Evolutionary conservation across 78 protist genomes (phyloP).

Genomic region (Chrysochromulina parva): DNA sequence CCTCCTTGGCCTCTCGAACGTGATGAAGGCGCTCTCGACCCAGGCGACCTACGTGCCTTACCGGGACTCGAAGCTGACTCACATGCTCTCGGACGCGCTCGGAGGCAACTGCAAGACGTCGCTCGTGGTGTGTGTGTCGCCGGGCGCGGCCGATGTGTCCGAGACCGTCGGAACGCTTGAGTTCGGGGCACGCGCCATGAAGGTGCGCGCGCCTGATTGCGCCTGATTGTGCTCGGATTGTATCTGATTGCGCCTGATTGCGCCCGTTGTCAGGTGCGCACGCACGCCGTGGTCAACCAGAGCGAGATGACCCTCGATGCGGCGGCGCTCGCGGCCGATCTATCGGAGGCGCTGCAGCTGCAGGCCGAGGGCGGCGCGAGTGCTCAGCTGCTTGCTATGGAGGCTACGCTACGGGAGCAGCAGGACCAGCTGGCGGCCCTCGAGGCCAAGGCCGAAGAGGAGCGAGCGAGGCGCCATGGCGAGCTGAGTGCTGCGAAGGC

Average conservation of each 20-base stretch:
- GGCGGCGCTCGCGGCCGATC: slow-evolving; percentile 20
- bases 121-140: slow-evolving; percentile 30
- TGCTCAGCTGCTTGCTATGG: not conserved
- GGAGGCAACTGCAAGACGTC: slow-evolving; percentile 62
- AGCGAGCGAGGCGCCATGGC: not conserved
- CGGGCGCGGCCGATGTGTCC: not conserved
- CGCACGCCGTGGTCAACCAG: not conserved
- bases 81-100: slow-evolving; percentile 44
- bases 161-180: slow-evolving; percentile 53
- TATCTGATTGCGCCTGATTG: too few relatives aligned
- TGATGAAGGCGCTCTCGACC: slow-evolving; percentile 66
- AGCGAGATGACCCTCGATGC: not conserved
- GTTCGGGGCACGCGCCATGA: slow-evolving; percentile 47
- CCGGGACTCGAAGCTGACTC: slow-evolving; percentile 60
- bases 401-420: not conserved
- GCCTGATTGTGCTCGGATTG: too few relatives aligned
- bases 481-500: not conserved
- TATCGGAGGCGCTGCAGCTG: not conserved
- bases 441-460: not conserved
- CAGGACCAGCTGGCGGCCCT: not conserved
- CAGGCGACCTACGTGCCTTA: slow-evolving; percentile 37
- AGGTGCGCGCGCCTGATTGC: too few relatives aligned
- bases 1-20: slow-evolving; percentile 75
- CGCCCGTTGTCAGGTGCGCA: too few relatives aligned
- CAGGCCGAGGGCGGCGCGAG: slow-evolving; percentile 7